A percentile compares a stretch with the other conserved stretches of the same genome.
These are phyloP conservation scores for Agroathelia rolfsii DNA, from an alignment of 1,284 basidiomycete species.

Conservation along the genomic window DNA sequence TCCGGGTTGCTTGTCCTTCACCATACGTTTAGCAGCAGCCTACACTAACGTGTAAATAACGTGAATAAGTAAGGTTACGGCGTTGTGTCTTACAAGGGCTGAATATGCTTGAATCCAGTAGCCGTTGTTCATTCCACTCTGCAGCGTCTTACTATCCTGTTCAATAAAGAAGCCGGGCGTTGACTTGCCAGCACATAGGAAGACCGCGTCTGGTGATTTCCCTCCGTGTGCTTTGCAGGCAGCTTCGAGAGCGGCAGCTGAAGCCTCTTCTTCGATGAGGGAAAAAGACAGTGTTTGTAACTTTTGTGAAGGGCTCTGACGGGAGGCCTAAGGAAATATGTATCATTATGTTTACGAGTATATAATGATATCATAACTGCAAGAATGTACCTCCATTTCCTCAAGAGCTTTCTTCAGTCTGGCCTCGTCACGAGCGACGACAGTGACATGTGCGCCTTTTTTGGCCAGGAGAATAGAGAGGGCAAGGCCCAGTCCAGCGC, in stretches of 20 bases:
- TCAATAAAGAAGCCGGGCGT: slow-evolving; percentile 71
- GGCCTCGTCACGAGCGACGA: slow-evolving; percentile 63
- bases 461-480: slow-evolving; percentile 61
- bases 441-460: slow-evolving; percentile 71
- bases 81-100: slow-evolving; percentile 49
- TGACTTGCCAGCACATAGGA: slow-evolving; percentile 68
- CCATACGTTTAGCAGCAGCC: slow-evolving; percentile 70
- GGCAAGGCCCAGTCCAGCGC: slow-evolving; percentile 68
- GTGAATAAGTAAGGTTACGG: background rate
- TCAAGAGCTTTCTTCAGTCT: slow-evolving; percentile 51
- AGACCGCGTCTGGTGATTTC: slow-evolving; percentile 60
- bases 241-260: slow-evolving; percentile 50
- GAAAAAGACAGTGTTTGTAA: slow-evolving; percentile 56
- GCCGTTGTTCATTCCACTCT: slow-evolving; percentile 48
- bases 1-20: slow-evolving; percentile 39
- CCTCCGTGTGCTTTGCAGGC: slow-evolving; percentile 45
- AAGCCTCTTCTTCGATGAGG: slow-evolving; percentile 37
- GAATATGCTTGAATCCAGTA: slow-evolving; percentile 75
- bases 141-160: slow-evolving; percentile 47
- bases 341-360: background rate
- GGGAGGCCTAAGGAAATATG: slow-evolving; percentile 24
- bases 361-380: background rate
- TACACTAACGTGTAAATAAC: slow-evolving; percentile 18
- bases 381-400: slow-evolving; percentile 47
- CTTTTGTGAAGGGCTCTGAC: slow-evolving; percentile 44